Evolutionary conservation across 345 rosid genomes (phyloP).

Genomic region (Cardamine resedifolia): DNA sequence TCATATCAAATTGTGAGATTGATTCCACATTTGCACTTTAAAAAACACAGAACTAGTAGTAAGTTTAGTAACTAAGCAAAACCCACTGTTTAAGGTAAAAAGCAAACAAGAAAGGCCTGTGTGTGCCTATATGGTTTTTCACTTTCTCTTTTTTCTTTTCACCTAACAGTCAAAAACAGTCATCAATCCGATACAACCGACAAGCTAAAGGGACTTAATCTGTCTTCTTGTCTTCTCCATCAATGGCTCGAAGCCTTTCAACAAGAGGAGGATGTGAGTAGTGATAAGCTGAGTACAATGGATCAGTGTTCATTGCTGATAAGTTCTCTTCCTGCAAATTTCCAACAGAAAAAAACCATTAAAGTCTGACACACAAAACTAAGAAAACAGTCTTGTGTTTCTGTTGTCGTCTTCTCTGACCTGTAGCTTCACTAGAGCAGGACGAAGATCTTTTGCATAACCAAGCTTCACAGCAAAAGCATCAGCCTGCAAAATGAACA

Average conservation of each 20-base stretch:
- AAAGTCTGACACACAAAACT: background rate
- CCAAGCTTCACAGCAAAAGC: conserved; percentile 95
- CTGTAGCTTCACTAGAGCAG: conserved; percentile 96
- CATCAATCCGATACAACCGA: conserved; percentile 1
- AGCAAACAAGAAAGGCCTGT: conserved; percentile 18
- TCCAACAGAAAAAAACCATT: conserved; percentile 11
- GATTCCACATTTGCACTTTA: background rate
- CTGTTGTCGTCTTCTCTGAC: conserved; percentile 40
- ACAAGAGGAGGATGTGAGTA: conserved; percentile 97
- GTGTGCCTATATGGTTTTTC: background rate
- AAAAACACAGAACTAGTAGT: background rate
- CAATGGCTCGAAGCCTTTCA: conserved; percentile 85
- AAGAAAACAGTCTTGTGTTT: background rate
- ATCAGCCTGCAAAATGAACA: conserved; percentile 66
- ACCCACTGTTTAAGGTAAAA: conserved; percentile 4
- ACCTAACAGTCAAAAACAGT: conserved; percentile 8
- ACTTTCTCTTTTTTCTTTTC: background rate
- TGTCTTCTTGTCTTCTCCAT: conserved; percentile 66
- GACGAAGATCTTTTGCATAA: conserved; percentile 74
- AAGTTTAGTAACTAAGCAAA: conserved; percentile 15
- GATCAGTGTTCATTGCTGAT: conserved; percentile 96
- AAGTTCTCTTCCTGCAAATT: conserved; percentile 86
- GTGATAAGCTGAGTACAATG: conserved; percentile 97
- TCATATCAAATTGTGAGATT: background rate
- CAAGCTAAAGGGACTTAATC: conserved; percentile 43